Evolutionary conservation across 2,329 filamentous ascomycete species (phyloP), one percentile per base, ranked within the genome.

Genomic region (Fusarium coicis): DNA sequence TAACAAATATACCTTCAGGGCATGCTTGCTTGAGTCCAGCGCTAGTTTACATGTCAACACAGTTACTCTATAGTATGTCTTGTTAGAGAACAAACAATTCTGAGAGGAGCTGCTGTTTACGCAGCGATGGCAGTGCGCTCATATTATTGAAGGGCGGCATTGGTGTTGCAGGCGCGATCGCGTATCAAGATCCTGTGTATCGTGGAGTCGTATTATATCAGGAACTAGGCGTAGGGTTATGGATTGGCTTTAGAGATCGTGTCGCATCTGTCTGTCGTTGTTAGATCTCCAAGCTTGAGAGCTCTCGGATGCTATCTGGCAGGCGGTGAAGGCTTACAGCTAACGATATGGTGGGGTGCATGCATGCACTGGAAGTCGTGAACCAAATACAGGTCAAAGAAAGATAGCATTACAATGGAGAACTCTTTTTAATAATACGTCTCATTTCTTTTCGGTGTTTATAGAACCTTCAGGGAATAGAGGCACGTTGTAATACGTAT

Each of bases 1-100:
- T 93, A 82, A 98, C 89, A 83, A 96, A 98, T 70, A 98, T 88
- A 59, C 96, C 96, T 63, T 94, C 90, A 4, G 95, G 95, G 80
- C 93, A 95, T 66, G 92, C 91, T 83, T 93, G 90, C 81, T 93
- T 95, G 76, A 97, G 87, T 69, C 93, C 93, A 69, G 93, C 89
- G 83, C 94, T 97, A 15, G 10, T 53, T 37, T 57, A 21, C 30
- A 32, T 82, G 70, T 78, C 73, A 83, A 78, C 57, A 59, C 56
- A 36, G 49, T 64, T 63, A 40, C 47, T 32, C 47, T 5, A 50
- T 46, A 32, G 40, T 59, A 42, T 54, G 10, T 26, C 18, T 18
- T 57, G 26, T 39, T 50, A 55, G 55, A 28, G 42, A 56, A 84
- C 92, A 75, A 85, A 96, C 93, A 96, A 96, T 84, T 96, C 94